Percentiles rank a stretch among this genome's conserved stretches.
Conservation (phyloP, 2,329 filamentous ascomycete genomes). For the Phialophora chinensis region DNA sequence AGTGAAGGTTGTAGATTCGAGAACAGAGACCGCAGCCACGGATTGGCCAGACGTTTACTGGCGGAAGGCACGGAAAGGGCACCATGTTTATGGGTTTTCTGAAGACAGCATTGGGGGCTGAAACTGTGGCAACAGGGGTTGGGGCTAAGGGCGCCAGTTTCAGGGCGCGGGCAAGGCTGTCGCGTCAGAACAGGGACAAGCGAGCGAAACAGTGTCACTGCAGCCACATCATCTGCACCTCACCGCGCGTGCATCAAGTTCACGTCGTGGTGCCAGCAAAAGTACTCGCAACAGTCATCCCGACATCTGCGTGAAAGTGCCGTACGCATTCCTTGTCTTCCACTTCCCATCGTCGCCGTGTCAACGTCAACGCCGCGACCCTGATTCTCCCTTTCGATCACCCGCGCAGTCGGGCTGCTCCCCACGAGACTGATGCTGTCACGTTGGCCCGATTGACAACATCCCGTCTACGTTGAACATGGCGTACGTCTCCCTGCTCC, state of each 20-base stretch:
- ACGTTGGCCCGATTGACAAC: constrained; percentile 34
- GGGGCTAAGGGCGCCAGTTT: constrained; percentile 8
- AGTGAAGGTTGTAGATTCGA: neutral
- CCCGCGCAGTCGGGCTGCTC: constrained; percentile 24
- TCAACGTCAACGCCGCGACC: neutral
- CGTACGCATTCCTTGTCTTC: neutral
- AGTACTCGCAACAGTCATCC: neutral
- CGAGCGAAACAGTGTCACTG: constrained; percentile 8
- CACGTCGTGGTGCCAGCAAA: constrained; percentile 11
- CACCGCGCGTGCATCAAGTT: constrained; percentile 12
- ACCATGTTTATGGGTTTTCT: neutral
- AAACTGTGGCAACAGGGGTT: neutral
- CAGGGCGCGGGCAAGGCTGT: constrained; percentile 8
- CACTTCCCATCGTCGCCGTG: neutral
- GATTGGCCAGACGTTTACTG: neutral
- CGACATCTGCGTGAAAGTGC: neutral
- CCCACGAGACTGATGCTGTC: constrained; percentile 31
- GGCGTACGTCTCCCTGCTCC: constrained; percentile 27
- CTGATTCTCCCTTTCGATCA: neutral
- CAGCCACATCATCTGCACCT: constrained; percentile 19
- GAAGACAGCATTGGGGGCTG: neutral
- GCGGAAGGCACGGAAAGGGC: neutral
- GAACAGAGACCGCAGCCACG: neutral
- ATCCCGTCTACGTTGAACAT: constrained; percentile 21
- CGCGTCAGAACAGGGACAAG: constrained; percentile 13